Evolutionary conservation across 371 early-diverging fungal genomes (phyloP), one percentile per base, ranked within the genome.

Genomic region (Mucor irregularis): DNA sequence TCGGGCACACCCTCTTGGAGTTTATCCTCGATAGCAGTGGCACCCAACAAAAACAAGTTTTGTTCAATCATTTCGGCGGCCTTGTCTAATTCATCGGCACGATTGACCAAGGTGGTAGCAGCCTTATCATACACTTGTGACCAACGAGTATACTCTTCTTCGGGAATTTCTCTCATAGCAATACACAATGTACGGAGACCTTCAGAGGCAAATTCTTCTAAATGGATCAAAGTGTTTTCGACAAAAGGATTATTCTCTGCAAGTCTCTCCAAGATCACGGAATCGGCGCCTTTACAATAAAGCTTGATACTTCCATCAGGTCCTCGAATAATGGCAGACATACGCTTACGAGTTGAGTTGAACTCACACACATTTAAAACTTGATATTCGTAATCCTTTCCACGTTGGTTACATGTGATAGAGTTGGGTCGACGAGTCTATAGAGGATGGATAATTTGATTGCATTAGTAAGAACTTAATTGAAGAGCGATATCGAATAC

Each of bases 21-120:
- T 69, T 90, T 91, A 73, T 99, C 99, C 78, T 99, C 99, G 64
- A 99, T 98, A 13, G 98, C 99, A 4, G 99, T 97, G 0, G 97
- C 95, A 9, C 99, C 99, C 25, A 99, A 62, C 54, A 96, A 74
- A 38, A 90, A 87, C 64, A 98, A 60, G 51, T 96, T 86, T 62
- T 91, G 88, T 64, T 98, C 99, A 59, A 98, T 97, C 73, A 94
- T 64, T 62, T 97, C 98, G 0, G 95, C 96, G 7, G 92, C 96
- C 61, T 86, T 86, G 58, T 94, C 95, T 9, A 98, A 69, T 62
- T 89, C 92, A 7, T 92, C 91, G 11, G 84, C 74, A 50, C 98
- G 89, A 68, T 96, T 92, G 35, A 83, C 88, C 49, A 97, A 77
- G 0, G 95, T 93, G 4, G 94, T 95, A 0, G 95, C 77, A 0